Evolutionary conservation across 1,284 basidiomycete species (phyloP), one percentile per base, ranked within the genome.

Genomic region (Boletus mariae): DNA sequence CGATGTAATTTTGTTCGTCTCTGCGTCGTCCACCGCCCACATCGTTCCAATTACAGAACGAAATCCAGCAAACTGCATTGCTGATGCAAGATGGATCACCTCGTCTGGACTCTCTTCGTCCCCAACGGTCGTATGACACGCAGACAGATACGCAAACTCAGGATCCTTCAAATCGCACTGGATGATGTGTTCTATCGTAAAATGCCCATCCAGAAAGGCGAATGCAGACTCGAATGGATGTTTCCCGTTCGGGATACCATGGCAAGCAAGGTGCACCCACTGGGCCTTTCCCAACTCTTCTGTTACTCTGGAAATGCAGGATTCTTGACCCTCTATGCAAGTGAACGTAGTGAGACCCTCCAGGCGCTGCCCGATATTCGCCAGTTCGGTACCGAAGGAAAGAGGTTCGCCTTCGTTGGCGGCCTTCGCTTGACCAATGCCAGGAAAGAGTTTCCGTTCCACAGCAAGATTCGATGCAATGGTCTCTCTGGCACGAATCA

Each of bases 401-500:
- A 5, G 8, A 9, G 41, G 46, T 15, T 47, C 45, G 2, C 15
- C 12, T 17, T 23, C 29, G 2, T n/a, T 28, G 20, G 10, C 4
- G 4, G 49, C 45, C 0, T 41, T 28, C 1, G 51, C 41, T 47
- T 58, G 47, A 9, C 54, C 62, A 12, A 62, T 38, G 40, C 34
- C 46, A 23, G 57, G 28, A 17, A 61, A 54, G 11, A 17, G 35
- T 10, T 42, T 41, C 4, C 2, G 11, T 41, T 41, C 47, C 1
- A 2, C 8, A 7, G 10, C 35, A 11, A 6, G 7, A 10, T 6
- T 29, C 2, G n/a, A 25, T 20, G 17, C 4, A 12, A 15, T 1
- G 20, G 1, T 1, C 10, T 8, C 31, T 42, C 52, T 35, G 2
- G 63, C 54, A 11, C 46, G 52, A 37, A 68, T 59, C 12, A 73